phyloP scores from a whole-genome alignment of 2,329 filamentous ascomycete species.

The Arthroderma sp. region DNA sequence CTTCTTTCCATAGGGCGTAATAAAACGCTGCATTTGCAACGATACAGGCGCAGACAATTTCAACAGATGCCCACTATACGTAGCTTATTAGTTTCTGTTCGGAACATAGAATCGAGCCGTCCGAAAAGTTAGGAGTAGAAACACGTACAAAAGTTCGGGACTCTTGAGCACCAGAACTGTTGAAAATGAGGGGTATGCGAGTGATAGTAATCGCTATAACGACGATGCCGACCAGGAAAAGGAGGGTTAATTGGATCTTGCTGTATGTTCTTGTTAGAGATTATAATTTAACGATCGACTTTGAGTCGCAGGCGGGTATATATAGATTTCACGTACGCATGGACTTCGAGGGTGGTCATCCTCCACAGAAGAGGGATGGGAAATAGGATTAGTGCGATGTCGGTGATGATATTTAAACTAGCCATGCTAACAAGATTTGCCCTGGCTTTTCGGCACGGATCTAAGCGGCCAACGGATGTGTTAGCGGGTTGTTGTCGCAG shows the following conservation, averaged over 20 bases:
- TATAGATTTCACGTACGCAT: slow-evolving; percentile 6
- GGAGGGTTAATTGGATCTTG: slow-evolving; percentile 10
- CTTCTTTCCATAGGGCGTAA: slow-evolving; percentile 10
- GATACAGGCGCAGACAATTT: slow-evolving; percentile 9
- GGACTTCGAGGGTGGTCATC: slow-evolving; percentile 9
- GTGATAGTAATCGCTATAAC: slow-evolving; percentile 10
- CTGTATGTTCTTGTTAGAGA: background rate
- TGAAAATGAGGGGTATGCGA: slow-evolving; percentile 10
- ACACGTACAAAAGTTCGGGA: slow-evolving; percentile 9
- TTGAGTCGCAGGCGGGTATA: background rate
- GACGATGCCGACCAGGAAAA: slow-evolving; percentile 10
- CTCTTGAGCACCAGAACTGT: slow-evolving; percentile 7
- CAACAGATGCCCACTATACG: slow-evolving; percentile 11
- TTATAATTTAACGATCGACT: too few species aligned
- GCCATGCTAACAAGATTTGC: slow-evolving; percentile 10
- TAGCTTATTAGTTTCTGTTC: background rate
- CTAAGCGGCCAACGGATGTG: background rate
- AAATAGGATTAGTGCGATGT: slow-evolving; percentile 11
- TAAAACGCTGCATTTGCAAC: slow-evolving; percentile 12
- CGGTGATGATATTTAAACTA: slow-evolving; percentile 10
- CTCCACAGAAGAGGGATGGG: slow-evolving; percentile 12
- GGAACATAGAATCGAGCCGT: background rate
- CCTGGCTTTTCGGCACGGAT: slow-evolving; percentile 8
- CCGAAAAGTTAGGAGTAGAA: background rate
- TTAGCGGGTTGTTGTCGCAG: too few species aligned